Evolutionary conservation across 2,329 filamentous ascomycete species (phyloP).

Genomic region (Aulographum hederae): DNA sequence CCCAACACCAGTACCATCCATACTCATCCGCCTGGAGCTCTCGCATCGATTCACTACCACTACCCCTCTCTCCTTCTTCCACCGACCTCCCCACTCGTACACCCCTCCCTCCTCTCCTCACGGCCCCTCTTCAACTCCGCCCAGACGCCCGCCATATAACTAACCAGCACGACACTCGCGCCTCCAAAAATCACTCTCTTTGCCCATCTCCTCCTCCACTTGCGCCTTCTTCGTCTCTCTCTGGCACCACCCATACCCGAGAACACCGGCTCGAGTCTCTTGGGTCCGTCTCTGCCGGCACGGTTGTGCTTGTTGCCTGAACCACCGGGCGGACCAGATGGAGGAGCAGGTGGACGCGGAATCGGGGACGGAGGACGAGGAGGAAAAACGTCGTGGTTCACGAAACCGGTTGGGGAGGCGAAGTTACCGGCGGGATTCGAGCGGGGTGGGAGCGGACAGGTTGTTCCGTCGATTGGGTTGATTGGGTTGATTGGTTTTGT

Average conservation of each 20-base stretch:
- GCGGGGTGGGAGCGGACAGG: background rate
- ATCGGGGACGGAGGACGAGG: background rate
- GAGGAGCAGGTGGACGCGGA: background rate
- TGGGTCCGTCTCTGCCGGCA: background rate
- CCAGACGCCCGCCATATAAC: background rate
- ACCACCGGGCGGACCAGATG: background rate
- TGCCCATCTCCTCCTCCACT: background rate
- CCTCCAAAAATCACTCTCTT: background rate
- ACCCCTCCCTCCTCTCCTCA: background rate
- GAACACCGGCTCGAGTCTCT: background rate
- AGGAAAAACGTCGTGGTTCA: background rate
- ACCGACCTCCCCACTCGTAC: no score
- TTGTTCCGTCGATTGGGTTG: background rate
- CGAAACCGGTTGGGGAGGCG: background rate
- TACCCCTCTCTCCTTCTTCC: background rate
- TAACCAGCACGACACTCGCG: background rate
- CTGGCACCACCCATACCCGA: background rate
- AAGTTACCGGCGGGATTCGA: background rate
- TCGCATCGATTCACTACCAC: no score
- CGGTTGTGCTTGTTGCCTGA: background rate
- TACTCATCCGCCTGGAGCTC: no score
- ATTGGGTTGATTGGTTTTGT: background rate
- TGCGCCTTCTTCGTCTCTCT: background rate
- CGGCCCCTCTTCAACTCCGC: background rate
- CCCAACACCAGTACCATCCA: no score